These are phyloP conservation scores for button mushroom (Agaricus bisporus) DNA, from an alignment of 768 basidiomycete genomes.

Conservation along the genomic window DNA sequence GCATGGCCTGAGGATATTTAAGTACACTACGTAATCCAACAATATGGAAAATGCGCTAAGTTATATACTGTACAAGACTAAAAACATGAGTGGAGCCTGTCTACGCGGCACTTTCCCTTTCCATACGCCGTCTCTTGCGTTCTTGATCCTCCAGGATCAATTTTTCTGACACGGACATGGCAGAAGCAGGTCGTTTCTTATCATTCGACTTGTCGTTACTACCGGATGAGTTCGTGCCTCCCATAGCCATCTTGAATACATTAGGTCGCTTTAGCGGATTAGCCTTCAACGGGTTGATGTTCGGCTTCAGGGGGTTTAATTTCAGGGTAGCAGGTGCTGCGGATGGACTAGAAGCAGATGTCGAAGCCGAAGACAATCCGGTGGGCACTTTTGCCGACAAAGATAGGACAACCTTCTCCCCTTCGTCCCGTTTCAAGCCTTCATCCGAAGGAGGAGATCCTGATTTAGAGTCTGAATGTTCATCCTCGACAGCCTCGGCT, in stretches of 20 bases:
- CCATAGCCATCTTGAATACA: slow-evolving; percentile 54
- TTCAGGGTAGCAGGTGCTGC: slow-evolving; percentile 43
- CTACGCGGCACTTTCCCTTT: slow-evolving; percentile 33
- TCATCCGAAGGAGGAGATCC: slow-evolving; percentile 39
- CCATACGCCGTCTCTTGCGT: slow-evolving; percentile 77
- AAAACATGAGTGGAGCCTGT: slow-evolving; percentile 10
- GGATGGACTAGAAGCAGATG: slow-evolving; percentile 27
- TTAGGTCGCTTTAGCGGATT: slow-evolving; percentile 73
- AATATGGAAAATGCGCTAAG: background rate
- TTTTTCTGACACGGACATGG: slow-evolving; percentile 76
- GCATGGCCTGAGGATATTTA: background rate
- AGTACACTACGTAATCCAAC: background rate
- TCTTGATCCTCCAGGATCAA: slow-evolving; percentile 90
- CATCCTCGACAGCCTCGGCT: slow-evolving; percentile 34
- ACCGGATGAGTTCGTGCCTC: slow-evolving; percentile 23
- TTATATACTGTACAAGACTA: slow-evolving; percentile 4
- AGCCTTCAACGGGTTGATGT: slow-evolving; percentile 54
- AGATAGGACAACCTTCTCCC: slow-evolving; percentile 72
- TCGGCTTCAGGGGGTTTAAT: slow-evolving; percentile 55
- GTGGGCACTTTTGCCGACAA: slow-evolving; percentile 51
- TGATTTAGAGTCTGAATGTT: slow-evolving; percentile 7
- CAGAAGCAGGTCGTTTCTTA: slow-evolving; percentile 54
- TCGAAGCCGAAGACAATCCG: slow-evolving; percentile 25
- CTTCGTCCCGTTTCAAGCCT: slow-evolving; percentile 69
- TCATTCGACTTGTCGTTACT: slow-evolving; percentile 36